phyloP scores from a whole-genome alignment of 495 filamentous ascomycete genomes.

The Penicillium egyptiacum region DNA sequence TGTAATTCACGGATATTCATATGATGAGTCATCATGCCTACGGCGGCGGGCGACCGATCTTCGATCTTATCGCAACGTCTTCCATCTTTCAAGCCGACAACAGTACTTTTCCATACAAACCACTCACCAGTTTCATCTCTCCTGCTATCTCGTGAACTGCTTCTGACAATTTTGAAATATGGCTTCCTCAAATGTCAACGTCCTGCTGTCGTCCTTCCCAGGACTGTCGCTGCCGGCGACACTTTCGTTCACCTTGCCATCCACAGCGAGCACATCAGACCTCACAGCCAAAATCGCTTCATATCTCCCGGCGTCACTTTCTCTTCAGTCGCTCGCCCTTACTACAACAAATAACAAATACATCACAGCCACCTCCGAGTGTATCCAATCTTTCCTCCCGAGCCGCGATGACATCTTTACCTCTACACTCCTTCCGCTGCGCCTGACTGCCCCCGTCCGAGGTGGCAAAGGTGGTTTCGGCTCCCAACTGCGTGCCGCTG shows the following conservation, averaged over 20 bases:
- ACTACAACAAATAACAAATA: slow-evolving; percentile 79
- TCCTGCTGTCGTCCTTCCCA: slow-evolving; percentile 78
- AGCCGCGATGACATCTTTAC: slow-evolving; percentile 34
- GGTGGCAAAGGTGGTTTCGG: slow-evolving; percentile 98
- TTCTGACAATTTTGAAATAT: slow-evolving; percentile 22
- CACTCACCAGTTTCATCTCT: neutral
- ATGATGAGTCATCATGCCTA: neutral
- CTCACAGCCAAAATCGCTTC: slow-evolving; percentile 61
- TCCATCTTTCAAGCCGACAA: neutral
- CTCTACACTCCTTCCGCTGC: slow-evolving; percentile 76
- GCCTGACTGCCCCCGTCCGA: slow-evolving; percentile 69
- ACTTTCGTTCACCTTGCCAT: slow-evolving; percentile 66
- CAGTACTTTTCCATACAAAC: neutral
- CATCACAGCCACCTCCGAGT: slow-evolving; percentile 46
- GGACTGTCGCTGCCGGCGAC: slow-evolving; percentile 80
- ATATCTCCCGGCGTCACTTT: slow-evolving; percentile 58
- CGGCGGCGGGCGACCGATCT: neutral
- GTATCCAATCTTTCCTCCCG: slow-evolving; percentile 32
- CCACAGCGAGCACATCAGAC: slow-evolving; percentile 62
- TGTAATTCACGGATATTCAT: too few species aligned
- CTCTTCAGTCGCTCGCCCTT: slow-evolving; percentile 60
- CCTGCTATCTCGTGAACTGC: neutral
- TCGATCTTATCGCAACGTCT: slow-evolving; percentile 7
- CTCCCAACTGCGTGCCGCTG: slow-evolving; percentile 92
- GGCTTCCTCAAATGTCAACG: slow-evolving; percentile 61